Conservation (phyloP, 1,284 basidiomycete species). For the Puccinia hordei region DNA sequence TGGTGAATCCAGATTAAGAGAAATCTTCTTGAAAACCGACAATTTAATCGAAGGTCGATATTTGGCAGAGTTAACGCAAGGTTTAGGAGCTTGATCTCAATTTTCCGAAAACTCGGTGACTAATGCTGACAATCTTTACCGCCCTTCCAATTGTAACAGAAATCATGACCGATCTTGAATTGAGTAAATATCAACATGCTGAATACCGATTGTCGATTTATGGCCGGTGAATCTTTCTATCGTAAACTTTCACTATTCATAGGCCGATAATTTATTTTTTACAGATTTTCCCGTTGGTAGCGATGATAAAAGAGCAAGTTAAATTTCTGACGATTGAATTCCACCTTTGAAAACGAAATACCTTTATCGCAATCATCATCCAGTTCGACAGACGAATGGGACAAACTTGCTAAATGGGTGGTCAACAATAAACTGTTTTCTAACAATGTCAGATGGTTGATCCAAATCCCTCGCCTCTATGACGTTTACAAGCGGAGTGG, state of each 20-base stretch:
- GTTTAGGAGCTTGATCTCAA: constrained; percentile 60
- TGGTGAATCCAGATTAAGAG: constrained; percentile 88
- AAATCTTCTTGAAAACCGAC: constrained; percentile 98
- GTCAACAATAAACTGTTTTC: constrained; percentile 89
- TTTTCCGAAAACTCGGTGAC: neutral
- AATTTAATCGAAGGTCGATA: constrained; percentile 90
- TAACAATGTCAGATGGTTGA: constrained; percentile 96
- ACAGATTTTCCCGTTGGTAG: neutral
- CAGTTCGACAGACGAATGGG: constrained; percentile 77
- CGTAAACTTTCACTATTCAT: neutral
- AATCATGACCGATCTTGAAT: constrained; percentile 91
- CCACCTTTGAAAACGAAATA: neutral
- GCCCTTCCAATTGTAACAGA: constrained; percentile 64
- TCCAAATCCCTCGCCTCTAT: constrained; percentile 93
- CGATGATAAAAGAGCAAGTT: neutral
- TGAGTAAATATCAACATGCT: constrained; percentile 88
- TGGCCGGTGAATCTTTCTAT: constrained; percentile 64
- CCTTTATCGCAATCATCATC: neutral
- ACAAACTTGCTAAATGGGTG: constrained; percentile 96
- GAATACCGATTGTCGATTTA: constrained; percentile 98
- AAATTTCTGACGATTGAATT: neutral
- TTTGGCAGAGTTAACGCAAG: constrained; percentile 89
- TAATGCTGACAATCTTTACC: neutral
- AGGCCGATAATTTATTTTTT: neutral
- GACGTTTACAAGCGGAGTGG: constrained; percentile 92